Conservation (phyloP, 2,329 filamentous ascomycete genomes). For the Diaporthe sp. region DNA sequence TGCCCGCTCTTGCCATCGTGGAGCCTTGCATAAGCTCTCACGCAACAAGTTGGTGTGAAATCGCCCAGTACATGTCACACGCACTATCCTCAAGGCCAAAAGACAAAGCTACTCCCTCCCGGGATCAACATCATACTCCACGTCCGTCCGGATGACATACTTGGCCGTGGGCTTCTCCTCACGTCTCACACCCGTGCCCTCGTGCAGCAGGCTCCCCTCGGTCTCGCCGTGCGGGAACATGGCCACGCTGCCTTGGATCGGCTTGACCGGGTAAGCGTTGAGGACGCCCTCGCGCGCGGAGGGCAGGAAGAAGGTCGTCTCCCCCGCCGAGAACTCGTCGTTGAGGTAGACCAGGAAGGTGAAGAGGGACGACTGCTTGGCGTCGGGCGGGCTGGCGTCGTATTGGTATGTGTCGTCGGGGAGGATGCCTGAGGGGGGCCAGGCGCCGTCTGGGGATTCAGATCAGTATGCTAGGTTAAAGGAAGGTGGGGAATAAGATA, state of each 20-base stretch:
- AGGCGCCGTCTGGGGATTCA: conserved; percentile 67
- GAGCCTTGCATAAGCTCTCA: background rate
- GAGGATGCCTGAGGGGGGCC: conserved; percentile 77
- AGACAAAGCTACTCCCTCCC: conserved; percentile 15
- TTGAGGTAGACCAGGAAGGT: conserved; percentile 65
- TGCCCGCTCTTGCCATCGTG: no score
- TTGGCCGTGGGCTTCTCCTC: conserved; percentile 60
- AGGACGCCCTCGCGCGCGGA: conserved; percentile 73
- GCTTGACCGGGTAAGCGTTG: conserved; percentile 77
- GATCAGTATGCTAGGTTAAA: background rate
- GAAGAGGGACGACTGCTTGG: conserved; percentile 75
- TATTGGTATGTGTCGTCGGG: conserved; percentile 73
- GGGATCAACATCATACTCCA: conserved; percentile 74
- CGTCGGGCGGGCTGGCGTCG: conserved; percentile 70
- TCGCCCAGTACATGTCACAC: no score
- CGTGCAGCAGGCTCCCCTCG: conserved; percentile 74
- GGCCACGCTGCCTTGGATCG: conserved; percentile 76
- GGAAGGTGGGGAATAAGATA: background rate
- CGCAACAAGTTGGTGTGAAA: background rate
- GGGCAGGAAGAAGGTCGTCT: conserved; percentile 65
- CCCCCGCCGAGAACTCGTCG: conserved; percentile 39
- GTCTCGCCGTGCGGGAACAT: conserved; percentile 79
- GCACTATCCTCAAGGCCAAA: background rate
- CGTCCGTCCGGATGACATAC: conserved; percentile 79
- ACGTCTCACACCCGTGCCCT: conserved; percentile 77